Conservation (phyloP, 2,329 filamentous ascomycete species). For the Drechslerella dactyloides region DNA sequence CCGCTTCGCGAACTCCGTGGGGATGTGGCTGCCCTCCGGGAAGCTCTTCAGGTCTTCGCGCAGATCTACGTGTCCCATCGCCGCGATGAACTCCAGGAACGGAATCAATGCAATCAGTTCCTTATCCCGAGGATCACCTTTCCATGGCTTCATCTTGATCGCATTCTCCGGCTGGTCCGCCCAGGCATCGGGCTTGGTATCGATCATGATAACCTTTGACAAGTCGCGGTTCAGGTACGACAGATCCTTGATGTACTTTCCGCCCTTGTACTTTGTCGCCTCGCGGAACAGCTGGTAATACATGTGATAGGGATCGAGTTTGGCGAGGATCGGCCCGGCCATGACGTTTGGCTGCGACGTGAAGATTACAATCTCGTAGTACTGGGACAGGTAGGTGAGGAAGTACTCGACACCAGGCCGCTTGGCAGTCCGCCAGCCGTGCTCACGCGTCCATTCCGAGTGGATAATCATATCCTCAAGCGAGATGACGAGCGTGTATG, state of each 20-base stretch:
- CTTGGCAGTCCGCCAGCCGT: constrained; percentile 95
- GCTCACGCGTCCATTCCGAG: constrained; percentile 90
- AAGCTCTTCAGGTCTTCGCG: constrained; percentile 86
- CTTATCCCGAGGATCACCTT: constrained; percentile 79
- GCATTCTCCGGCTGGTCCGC: constrained; percentile 95
- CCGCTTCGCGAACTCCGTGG: constrained; percentile 83
- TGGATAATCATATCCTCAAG: constrained; percentile 93
- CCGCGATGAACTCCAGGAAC: constrained; percentile 95
- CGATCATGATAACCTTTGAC: constrained; percentile 92
- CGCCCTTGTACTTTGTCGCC: constrained; percentile 95
- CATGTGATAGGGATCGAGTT: constrained; percentile 85
- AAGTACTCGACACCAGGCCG: constrained; percentile 96
- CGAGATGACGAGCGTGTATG: constrained; percentile 90
- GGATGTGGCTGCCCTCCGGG: constrained; percentile 80
- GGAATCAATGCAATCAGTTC: constrained; percentile 88
- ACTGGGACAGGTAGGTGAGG: constrained; percentile 92
- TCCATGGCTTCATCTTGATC: constrained; percentile 89
- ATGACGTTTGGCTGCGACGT: constrained; percentile 84
- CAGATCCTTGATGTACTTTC: constrained; percentile 98
- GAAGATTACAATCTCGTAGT: constrained; percentile 97
- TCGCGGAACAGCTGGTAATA: constrained; percentile 94
- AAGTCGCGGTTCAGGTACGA: constrained; percentile 95
- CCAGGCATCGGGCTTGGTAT: constrained; percentile 81
- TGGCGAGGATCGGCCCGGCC: constrained; percentile 85
- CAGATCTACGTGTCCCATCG: constrained; percentile 88